A percentile compares a stretch with the other conserved stretches of the same genome.
These are phyloP conservation scores for Galerina marginata DNA, from an alignment of 768 basidiomycete genomes.

Conservation along the genomic window DNA sequence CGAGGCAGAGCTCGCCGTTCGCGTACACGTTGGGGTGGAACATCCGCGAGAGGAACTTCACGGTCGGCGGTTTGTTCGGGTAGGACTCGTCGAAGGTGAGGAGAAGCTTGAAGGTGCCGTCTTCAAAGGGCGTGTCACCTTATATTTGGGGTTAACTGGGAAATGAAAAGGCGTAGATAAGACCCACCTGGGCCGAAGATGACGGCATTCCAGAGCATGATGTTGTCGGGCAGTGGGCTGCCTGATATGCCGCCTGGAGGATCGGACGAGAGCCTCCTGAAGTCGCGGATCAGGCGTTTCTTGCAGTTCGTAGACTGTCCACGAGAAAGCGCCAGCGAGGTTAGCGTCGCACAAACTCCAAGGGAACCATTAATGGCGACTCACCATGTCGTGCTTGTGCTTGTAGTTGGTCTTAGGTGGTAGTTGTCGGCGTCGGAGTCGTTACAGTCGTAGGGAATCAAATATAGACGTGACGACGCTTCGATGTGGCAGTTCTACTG, in stretches of 20 bases:
- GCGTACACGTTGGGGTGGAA: constrained; percentile 99
- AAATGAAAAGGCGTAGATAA: background rate
- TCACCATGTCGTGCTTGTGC: constrained; percentile 1
- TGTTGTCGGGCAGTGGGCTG: constrained; percentile 96
- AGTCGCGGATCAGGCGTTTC: constrained; percentile 96
- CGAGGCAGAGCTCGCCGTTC: constrained; percentile 97
- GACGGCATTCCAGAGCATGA: constrained; percentile 99
- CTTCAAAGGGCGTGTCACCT: constrained; percentile 99
- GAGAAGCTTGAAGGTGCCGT: constrained; percentile 96
- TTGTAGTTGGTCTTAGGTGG: background rate
- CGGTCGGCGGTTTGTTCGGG: constrained; percentile 97
- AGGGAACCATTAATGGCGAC: background rate
- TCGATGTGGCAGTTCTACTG: too few species aligned
- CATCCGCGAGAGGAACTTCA: constrained; percentile 97
- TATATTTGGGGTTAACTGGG: constrained; percentile 9
- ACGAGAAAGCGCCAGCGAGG: background rate
- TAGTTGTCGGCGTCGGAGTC: background rate
- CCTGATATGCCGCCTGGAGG: constrained; percentile 97
- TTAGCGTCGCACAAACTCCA: constrained; percentile 9
- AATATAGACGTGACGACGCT: too few species aligned
- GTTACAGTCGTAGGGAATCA: background rate
- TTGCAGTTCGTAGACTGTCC: constrained; percentile 89
- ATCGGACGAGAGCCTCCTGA: constrained; percentile 93
- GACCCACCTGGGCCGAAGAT: constrained; percentile 95
- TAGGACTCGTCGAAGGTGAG: constrained; percentile 97